Base-by-base conservation (phyloP, 495 filamentous ascomycete species). In the Aspergillus conjunctus region DNA sequence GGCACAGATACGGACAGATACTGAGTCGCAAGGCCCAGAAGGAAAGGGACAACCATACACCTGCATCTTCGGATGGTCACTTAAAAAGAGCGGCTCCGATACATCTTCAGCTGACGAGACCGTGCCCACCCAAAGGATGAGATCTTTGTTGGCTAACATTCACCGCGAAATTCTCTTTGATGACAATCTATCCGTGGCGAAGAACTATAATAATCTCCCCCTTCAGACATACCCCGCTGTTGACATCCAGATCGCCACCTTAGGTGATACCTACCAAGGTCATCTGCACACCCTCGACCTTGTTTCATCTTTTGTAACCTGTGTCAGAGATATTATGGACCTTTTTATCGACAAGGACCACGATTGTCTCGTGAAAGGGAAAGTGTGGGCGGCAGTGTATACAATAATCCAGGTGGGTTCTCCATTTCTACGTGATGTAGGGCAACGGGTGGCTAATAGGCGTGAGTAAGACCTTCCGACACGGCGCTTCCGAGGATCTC, bases 291-390 rank as follows among this genome's bases (percentile, higher is more conserved):
- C 51, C 20, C 20, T 56, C 21, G 41, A 30, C 4, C 59, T 61
- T 8, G 14, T 33, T 32, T 26, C 5, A 0, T 41, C 43, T 11
- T 61, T 61, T 45, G 59, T 61, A 20, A 45, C 44, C 20, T 7
- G 33, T 12, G 32, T 56, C 2, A 33, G 52, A 32, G 26, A 44
- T n/a, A 32, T 61, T 39, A 15, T 61, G 6, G 52, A 56, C 7
- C 22, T 10, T 21, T 61, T 56, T 39, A 61, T 61, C 20, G 52
- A 51, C 20, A 7, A 7, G 1, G 33, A 56, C 20, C 52, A 56
- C 37, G 52, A 61, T 33, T 61, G 59, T 30, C 51, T 61, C 44
- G 32, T 61, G 0, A 56, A 56, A 46, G 44, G 44, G 45, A 61
- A 61, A 31, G 22, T 56, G 8, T 61, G 52, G 59, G 59, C 59